Evolutionary conservation across 495 filamentous ascomycete species (phyloP).

Genomic region (Tuber indicum): DNA sequence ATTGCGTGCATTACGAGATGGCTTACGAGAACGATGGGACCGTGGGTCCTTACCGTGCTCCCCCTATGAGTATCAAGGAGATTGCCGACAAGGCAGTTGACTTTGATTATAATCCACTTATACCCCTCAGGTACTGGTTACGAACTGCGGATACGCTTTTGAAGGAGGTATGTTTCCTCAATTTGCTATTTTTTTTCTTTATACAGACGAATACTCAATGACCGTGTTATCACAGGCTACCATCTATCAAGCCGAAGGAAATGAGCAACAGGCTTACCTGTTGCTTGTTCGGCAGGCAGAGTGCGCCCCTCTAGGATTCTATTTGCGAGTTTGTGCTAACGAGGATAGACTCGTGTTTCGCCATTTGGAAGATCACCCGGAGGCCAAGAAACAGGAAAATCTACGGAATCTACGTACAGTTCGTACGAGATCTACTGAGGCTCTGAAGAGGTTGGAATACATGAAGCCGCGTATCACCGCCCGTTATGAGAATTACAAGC

Average conservation of each 20-base stretch:
- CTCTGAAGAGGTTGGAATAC: conserved; percentile 57
- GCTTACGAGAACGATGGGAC: conserved; percentile 30
- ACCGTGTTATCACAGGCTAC: conserved; percentile 49
- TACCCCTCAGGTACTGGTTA: conserved; percentile 73
- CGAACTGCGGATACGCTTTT: conserved; percentile 69
- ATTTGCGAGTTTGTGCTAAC: conserved; percentile 10
- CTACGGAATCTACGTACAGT: conserved; percentile 40
- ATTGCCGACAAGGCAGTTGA: conserved; percentile 63
- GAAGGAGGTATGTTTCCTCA: conserved; percentile 58
- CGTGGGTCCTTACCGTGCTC: conserved; percentile 26
- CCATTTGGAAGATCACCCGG: conserved; percentile 46
- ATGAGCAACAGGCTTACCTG: conserved; percentile 79
- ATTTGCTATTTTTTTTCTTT: background rate
- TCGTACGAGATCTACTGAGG: conserved; percentile 52
- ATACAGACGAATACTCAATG: background rate
- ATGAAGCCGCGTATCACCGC: conserved; percentile 63
- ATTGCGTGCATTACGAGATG: conserved; percentile 15
- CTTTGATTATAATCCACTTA: conserved; percentile 69
- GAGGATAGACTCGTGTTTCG: conserved; percentile 41
- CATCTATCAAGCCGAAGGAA: conserved; percentile 78
- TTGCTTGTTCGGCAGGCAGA: conserved; percentile 73
- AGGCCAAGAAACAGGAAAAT: conserved; percentile 31
- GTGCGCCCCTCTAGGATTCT: conserved; percentile 18
- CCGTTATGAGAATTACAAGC: conserved; percentile 51
- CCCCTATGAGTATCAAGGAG: conserved; percentile 65